Percentiles rank a stretch among this genome's conserved stretches.
Conservation (phyloP, 1,139 yeast genomes). For the Yamadazyma atlantica region DNA sequence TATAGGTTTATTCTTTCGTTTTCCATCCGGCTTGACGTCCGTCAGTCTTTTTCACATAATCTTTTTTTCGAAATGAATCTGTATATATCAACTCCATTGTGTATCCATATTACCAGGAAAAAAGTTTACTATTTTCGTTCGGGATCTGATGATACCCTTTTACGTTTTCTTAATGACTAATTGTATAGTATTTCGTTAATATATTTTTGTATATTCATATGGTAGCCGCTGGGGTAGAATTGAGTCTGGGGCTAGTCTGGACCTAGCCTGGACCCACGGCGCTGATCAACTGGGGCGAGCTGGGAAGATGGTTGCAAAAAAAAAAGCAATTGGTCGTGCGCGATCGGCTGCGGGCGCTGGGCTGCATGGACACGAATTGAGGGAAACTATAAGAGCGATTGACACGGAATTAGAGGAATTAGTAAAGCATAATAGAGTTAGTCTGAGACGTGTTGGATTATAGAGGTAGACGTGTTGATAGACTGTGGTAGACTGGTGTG, state of each 20-base stretch:
- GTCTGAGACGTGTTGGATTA: too few species aligned
- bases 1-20: not conserved
- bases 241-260: too few species aligned
- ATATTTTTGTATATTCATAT: not conserved
- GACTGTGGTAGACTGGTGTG: too few species aligned
- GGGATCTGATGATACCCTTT: conserved; percentile 1
- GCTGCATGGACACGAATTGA: not conserved
- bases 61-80: not conserved
- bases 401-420: too few species aligned
- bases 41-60: not conserved
- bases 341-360: not conserved
- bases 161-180: conserved; percentile 1
- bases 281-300: too few species aligned
- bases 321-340: not conserved
- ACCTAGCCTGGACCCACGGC: too few species aligned
- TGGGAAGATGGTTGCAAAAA: not conserved
- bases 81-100: not conserved
- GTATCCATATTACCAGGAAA: not conserved
- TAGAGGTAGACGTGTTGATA: too few species aligned
- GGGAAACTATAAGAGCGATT: too few species aligned
- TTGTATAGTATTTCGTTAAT: conserved; percentile 1
- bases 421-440: too few species aligned
- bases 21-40: not conserved
- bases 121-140: conserved; percentile 1
- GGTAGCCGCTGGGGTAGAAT: not conserved